Percentiles rank a stretch among this genome's conserved stretches.
Conservation (phyloP, 495 filamentous ascomycete genomes). For the Chaetomidium leptoderma region DNA sequence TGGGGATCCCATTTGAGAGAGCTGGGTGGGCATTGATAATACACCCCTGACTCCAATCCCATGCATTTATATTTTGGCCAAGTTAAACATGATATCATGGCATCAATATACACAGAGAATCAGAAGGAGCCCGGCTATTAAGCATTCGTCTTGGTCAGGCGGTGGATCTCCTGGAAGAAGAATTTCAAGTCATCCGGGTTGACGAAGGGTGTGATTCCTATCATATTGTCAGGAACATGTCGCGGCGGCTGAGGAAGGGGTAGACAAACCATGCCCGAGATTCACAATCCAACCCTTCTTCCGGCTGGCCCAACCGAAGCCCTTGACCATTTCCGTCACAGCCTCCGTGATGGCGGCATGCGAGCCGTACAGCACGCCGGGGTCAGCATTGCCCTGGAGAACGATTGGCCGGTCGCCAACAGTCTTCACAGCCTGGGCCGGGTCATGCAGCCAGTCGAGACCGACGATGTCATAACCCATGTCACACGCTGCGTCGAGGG, state of each 20-base stretch:
- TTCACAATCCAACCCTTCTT: conserved; percentile 70
- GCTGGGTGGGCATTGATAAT: neutral
- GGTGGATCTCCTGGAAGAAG: conserved; percentile 90
- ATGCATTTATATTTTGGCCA: neutral
- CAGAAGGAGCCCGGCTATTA: conserved; percentile 2
- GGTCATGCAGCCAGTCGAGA: conserved; percentile 91
- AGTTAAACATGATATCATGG: neutral
- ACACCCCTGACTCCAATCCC: neutral
- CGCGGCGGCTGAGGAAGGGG: neutral
- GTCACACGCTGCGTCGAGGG: conserved; percentile 78
- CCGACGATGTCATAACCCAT: conserved; percentile 91
- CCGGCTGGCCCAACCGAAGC: conserved; percentile 59
- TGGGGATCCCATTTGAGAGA: conserved; percentile 15
- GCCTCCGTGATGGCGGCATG: conserved; percentile 69
- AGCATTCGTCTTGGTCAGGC: conserved; percentile 44
- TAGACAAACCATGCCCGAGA: conserved; percentile 77
- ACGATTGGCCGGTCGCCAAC: conserved; percentile 67
- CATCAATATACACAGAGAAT: conserved; percentile 5
- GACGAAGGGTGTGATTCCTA: conserved; percentile 88
- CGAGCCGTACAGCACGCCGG: conserved; percentile 85
- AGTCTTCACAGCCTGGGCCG: conserved; percentile 72
- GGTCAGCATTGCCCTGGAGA: conserved; percentile 93
- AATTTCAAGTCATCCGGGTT: conserved; percentile 87
- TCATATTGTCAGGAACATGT: conserved; percentile 11
- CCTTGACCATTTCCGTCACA: conserved; percentile 78